Evolutionary conservation across 2,329 filamentous ascomycete genomes (phyloP).

Genomic region (Neoscytalidium dimidiatum): DNA sequence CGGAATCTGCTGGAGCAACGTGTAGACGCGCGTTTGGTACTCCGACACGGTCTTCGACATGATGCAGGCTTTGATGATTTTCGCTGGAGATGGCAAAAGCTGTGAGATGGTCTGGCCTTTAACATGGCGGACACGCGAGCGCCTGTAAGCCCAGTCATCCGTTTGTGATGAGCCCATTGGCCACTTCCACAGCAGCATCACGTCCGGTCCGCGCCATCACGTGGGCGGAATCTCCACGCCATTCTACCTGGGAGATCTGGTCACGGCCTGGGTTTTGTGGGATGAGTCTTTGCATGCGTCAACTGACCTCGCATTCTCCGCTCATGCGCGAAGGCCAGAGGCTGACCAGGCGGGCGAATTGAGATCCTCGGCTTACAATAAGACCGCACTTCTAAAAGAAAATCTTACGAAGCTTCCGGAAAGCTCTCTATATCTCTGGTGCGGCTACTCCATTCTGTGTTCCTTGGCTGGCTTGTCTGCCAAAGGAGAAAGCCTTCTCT

Average conservation of each 20-base stretch:
- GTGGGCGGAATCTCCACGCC: background rate
- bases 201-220: background rate
- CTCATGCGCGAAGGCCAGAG: too few relatives aligned
- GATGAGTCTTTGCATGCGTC: background rate
- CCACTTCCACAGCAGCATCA: constrained; percentile 1
- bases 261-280: too few relatives aligned
- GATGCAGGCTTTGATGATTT: background rate
- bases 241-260: too few relatives aligned
- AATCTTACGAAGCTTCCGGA: too few relatives aligned
- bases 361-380: too few relatives aligned
- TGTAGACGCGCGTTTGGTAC: constrained; percentile 59
- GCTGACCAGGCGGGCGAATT: too few relatives aligned
- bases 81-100: background rate
- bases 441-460: too few relatives aligned
- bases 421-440: too few relatives aligned
- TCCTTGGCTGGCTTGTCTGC: too few relatives aligned
- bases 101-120: background rate
- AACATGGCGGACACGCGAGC: background rate
- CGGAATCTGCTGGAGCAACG: constrained; percentile 75
- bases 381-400: too few relatives aligned
- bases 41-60: constrained; percentile 31
- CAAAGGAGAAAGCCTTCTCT: too few relatives aligned
- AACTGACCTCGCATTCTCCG: too few relatives aligned
- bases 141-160: background rate
- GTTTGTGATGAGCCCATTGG: background rate